These are phyloP conservation scores for Phytophthora tentaculata DNA, from an alignment of 352 stramenopile species.

Conservation along the genomic window DNA sequence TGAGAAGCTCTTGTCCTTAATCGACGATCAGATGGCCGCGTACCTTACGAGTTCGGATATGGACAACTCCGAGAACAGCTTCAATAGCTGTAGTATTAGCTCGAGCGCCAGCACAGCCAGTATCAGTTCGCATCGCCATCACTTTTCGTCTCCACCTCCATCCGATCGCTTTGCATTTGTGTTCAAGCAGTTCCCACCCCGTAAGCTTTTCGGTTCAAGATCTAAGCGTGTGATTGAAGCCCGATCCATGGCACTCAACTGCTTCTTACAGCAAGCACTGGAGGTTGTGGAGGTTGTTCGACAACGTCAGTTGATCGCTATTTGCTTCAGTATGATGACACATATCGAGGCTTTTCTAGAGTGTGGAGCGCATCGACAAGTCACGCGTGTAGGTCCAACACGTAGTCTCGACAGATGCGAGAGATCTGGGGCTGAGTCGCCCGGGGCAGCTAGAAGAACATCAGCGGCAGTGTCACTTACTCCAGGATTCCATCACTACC, in stretches of 20 bases:
- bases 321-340: constrained; percentile 79
- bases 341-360: constrained; percentile 75
- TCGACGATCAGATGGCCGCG: constrained; percentile 50
- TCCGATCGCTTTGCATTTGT: constrained; percentile 61
- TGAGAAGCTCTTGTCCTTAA: constrained; percentile 67
- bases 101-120: constrained; percentile 24
- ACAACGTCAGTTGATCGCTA: constrained; percentile 64
- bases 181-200: constrained; percentile 71
- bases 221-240: constrained; percentile 76
- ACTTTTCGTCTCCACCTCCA: constrained; percentile 14
- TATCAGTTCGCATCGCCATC: constrained; percentile 33
- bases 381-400: constrained; percentile 9
- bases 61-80: constrained; percentile 28
- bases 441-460: constrained; percentile 27
- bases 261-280: constrained; percentile 66
- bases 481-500: constrained; percentile 33
- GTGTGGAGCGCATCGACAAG: constrained; percentile 41
- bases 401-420: constrained; percentile 11
- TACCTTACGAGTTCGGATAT: constrained; percentile 33
- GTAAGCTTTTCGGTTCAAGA: constrained; percentile 65
- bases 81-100: constrained; percentile 21
- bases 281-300: constrained; percentile 51
- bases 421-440: constrained; percentile 9
- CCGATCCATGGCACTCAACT: constrained; percentile 63
- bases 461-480: constrained; percentile 36